Percentiles rank a stretch among this genome's conserved stretches.
Conservation (phyloP, 2,329 filamentous ascomycete genomes). For the Fusarium buxicola region DNA sequence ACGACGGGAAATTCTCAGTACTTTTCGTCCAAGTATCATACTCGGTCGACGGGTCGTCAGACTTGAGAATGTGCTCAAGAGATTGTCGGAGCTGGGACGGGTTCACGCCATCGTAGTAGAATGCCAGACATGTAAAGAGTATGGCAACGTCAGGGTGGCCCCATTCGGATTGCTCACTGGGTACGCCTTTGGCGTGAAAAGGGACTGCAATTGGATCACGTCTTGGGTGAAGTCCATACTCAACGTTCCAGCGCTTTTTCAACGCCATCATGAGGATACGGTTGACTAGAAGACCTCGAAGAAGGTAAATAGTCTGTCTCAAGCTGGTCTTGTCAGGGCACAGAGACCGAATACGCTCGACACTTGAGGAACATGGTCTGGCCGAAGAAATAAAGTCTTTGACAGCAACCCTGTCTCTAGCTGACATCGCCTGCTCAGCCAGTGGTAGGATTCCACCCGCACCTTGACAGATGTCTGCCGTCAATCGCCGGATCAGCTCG, state of each 20-base stretch:
- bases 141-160: conserved; percentile 77
- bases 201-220: conserved; percentile 72
- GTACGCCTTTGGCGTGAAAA: conserved; percentile 59
- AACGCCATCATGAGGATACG: conserved; percentile 69
- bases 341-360: conserved; percentile 27
- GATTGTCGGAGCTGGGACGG: conserved; percentile 61
- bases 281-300: conserved; percentile 72
- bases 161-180: conserved; percentile 73
- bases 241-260: conserved; percentile 75
- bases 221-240: conserved; percentile 68
- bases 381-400: conserved; percentile 40
- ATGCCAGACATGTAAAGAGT: conserved; percentile 72
- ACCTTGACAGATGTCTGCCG: conserved; percentile 37
- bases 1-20: conserved; percentile 58
- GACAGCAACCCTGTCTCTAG: conserved; percentile 41
- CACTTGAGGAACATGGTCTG: conserved; percentile 17
- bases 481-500: conserved; percentile 49
- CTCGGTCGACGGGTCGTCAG: conserved; percentile 67
- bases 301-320: conserved; percentile 58
- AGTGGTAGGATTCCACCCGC: conserved; percentile 40
- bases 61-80: conserved; percentile 62
- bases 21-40: conserved; percentile 65
- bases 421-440: conserved; percentile 27
- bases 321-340: conserved; percentile 40
- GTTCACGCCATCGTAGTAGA: conserved; percentile 72